Evolutionary conservation across 2,329 filamentous ascomycete species (phyloP).

Genomic region (Ophiostoma sp.): DNA sequence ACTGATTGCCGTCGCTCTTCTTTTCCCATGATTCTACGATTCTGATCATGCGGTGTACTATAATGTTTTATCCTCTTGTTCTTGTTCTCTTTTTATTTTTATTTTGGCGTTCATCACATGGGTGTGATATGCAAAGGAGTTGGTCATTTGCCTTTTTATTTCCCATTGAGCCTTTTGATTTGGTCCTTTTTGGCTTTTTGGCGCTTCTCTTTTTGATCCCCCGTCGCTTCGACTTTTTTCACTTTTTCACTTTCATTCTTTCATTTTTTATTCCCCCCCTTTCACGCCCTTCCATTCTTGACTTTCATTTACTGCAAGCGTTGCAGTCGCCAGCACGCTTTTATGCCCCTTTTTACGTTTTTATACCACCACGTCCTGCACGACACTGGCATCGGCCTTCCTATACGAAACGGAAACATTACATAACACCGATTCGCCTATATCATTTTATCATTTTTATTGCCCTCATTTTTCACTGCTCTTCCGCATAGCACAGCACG

Average conservation of each 20-base stretch:
- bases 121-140: constrained; percentile 6
- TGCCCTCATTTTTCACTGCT: background rate
- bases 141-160: constrained; percentile 11
- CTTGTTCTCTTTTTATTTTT: constrained; percentile 4
- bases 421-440: background rate
- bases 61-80: constrained; percentile 12
- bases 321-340: background rate
- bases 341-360: constrained; percentile 8
- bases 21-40: constrained; percentile 10
- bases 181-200: background rate
- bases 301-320: background rate
- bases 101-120: constrained; percentile 13
- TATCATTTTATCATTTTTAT: background rate
- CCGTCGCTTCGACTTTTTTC: background rate
- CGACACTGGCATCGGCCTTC: background rate
- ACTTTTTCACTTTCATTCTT: constrained; percentile 8
- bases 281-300: background rate
- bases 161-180: constrained; percentile 17
- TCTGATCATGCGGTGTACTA: constrained; percentile 14
- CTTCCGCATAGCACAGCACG: background rate
- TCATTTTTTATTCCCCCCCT: background rate
- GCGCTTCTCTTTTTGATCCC: constrained; percentile 3
- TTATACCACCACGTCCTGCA: constrained; percentile 16
- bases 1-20: constrained; percentile 37
- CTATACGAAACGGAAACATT: background rate